A percentile compares a stretch with the other conserved stretches of the same genome.
phyloP scores from a whole-genome alignment of 2,329 filamentous ascomycete genomes.

The Arthrobotrys megalospora region DNA sequence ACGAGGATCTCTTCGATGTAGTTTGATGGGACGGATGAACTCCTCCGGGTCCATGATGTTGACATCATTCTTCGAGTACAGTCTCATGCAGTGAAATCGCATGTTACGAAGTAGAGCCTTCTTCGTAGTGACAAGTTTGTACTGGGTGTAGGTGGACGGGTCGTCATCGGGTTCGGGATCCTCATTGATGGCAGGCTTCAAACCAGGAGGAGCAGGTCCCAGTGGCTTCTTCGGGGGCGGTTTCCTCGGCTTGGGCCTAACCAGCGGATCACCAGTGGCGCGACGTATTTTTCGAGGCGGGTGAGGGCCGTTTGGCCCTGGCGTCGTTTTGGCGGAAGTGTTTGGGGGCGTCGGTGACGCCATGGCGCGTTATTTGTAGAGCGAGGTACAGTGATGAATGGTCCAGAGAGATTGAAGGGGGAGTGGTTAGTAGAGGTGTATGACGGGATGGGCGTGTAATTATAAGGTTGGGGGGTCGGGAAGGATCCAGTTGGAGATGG shows the following conservation, averaged over 20 bases:
- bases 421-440: not conserved
- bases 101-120: constrained; percentile 82
- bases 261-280: constrained; percentile 50
- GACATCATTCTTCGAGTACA: constrained; percentile 76
- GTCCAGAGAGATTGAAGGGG: no score
- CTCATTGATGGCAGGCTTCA: constrained; percentile 28
- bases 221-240: constrained; percentile 49
- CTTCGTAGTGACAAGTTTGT: constrained; percentile 86
- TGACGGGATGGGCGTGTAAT: not conserved
- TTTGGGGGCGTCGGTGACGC: constrained; percentile 50
- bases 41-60: constrained; percentile 83
- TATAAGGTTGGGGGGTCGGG: not conserved
- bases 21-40: constrained; percentile 87
- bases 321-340: constrained; percentile 40
- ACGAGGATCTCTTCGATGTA: constrained; percentile 89
- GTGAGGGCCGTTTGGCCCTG: constrained; percentile 30
- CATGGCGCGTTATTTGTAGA: constrained; percentile 42
- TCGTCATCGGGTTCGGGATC: constrained; percentile 53
- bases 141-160: constrained; percentile 68
- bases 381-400: not conserved
- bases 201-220: constrained; percentile 29
- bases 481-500: not conserved
- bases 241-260: constrained; percentile 53
- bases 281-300: constrained; percentile 53
- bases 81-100: constrained; percentile 88